Conservation (phyloP, 2,329 filamentous ascomycete species). For the Monilinia fructicola region DNA sequence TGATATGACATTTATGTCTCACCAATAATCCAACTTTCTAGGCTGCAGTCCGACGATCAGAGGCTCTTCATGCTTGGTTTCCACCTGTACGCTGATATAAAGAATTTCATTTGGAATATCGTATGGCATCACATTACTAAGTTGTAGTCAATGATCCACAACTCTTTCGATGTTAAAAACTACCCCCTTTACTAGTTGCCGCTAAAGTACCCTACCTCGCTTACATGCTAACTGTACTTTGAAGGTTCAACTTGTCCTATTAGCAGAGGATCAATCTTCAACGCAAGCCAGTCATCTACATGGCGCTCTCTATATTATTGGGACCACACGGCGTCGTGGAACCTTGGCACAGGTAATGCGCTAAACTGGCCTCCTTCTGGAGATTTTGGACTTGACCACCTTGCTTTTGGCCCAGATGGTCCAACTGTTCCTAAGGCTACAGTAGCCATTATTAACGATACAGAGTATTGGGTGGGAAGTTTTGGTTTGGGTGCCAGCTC, state of each 20-base stretch:
- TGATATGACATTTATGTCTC: no score
- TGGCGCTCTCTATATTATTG: slow-evolving; percentile 48
- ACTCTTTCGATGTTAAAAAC: not conserved
- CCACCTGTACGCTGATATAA: not conserved
- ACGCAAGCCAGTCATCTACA: slow-evolving; percentile 52
- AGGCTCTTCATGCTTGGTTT: not conserved
- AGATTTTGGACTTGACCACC: slow-evolving; percentile 60
- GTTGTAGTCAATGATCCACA: not conserved
- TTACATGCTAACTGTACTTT: slow-evolving; percentile 1
- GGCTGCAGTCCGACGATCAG: not conserved
- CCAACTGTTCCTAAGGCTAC: slow-evolving; percentile 44
- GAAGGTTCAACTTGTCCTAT: slow-evolving; percentile 54
- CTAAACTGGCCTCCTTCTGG: slow-evolving; percentile 40
- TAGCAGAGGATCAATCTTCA: slow-evolving; percentile 60
- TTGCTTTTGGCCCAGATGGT: slow-evolving; percentile 36
- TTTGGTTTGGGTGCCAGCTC: slow-evolving; percentile 58
- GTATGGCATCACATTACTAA: not conserved
- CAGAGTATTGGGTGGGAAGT: slow-evolving; percentile 54
- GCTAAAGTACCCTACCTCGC: not conserved
- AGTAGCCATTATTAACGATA: slow-evolving; percentile 53
- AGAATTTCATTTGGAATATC: not conserved
- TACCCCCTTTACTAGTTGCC: not conserved
- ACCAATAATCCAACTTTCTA: no score
- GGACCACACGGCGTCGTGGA: slow-evolving; percentile 49
- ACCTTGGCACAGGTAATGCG: slow-evolving; percentile 37